A percentile compares a stretch with the other conserved stretches of the same genome.
phyloP scores from a whole-genome alignment of 2,329 filamentous ascomycete genomes.

The Trichoderma sp. region DNA sequence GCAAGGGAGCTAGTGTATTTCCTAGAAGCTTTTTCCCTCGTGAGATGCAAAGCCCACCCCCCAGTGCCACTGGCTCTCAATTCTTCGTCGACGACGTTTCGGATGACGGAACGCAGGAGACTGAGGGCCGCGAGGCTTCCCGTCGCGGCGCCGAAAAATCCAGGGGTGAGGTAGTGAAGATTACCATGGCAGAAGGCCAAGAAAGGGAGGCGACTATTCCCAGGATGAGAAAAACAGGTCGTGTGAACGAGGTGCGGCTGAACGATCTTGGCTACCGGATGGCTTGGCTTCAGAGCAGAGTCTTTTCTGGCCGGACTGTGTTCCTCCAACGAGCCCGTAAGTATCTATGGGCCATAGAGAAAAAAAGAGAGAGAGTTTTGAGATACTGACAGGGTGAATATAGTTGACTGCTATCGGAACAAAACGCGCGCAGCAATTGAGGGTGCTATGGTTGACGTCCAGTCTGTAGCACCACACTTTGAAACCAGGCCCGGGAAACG shows the following conservation, averaged over 20 bases:
- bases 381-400: not conserved
- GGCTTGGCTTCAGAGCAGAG: slow-evolving; percentile 93
- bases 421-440: slow-evolving; percentile 86
- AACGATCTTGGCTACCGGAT: slow-evolving; percentile 94
- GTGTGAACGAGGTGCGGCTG: slow-evolving; percentile 81
- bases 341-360: slow-evolving; percentile 42
- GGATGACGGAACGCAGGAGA: slow-evolving; percentile 56
- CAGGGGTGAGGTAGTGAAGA: slow-evolving; percentile 53
- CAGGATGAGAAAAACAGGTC: slow-evolving; percentile 66
- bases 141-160: slow-evolving; percentile 40
- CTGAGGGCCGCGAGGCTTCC: slow-evolving; percentile 49
- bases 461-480: slow-evolving; percentile 76
- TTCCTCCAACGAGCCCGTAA: slow-evolving; percentile 90
- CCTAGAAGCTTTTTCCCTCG: slow-evolving; percentile 89
- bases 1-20: slow-evolving; percentile 85
- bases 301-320: slow-evolving; percentile 81
- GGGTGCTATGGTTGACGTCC: slow-evolving; percentile 72
- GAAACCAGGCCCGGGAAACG: slow-evolving; percentile 87
- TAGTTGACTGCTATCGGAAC: slow-evolving; percentile 92
- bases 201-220: slow-evolving; percentile 76
- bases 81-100: slow-evolving; percentile 71
- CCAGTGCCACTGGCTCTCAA: slow-evolving; percentile 70
- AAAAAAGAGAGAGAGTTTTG: not conserved
- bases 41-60: slow-evolving; percentile 86
- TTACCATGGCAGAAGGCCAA: slow-evolving; percentile 66